Evolutionary conservation across 768 basidiomycete genomes (phyloP).

Genomic region (Naganishia onofrii): DNA sequence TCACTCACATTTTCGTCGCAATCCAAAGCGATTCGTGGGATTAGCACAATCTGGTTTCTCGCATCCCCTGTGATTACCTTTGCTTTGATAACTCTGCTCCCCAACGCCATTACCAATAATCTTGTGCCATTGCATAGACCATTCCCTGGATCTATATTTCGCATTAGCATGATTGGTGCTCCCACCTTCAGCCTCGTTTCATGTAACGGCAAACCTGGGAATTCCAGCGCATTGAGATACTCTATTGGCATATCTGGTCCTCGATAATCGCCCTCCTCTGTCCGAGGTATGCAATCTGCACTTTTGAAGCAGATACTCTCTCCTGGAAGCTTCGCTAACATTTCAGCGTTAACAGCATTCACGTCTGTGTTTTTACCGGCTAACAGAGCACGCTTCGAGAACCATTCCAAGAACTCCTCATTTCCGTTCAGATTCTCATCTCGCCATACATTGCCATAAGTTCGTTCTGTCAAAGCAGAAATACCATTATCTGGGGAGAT

Average conservation of each 20-base stretch:
- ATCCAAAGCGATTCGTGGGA: conserved; percentile 54
- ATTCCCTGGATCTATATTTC: conserved; percentile 54
- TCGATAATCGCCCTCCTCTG: no score
- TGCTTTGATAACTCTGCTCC: conserved; percentile 42
- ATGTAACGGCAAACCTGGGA: conserved; percentile 55
- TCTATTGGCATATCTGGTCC: conserved; percentile 40
- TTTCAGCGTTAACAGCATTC: no score
- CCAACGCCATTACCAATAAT: conserved; percentile 49
- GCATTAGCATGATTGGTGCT: conserved; percentile 54
- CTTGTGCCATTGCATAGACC: conserved; percentile 56
- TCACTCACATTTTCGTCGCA: neutral
- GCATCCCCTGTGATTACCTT: neutral
- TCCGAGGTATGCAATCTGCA: no score
- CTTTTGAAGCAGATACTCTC: no score
- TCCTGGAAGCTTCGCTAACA: no score
- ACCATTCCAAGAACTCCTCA: no score
- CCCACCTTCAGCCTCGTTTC: conserved; percentile 47
- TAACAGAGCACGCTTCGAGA: no score
- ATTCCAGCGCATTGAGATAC: conserved; percentile 53
- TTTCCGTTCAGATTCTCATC: no score
- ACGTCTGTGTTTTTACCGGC: no score
- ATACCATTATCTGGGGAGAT: no score
- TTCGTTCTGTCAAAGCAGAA: no score
- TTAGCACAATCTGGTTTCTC: conserved; percentile 42
- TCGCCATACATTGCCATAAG: no score